Percentiles rank a stretch among this genome's conserved stretches.
Evolutionary conservation across 78 protist genomes (phyloP).

Genomic region (Chrysochromulina tobinii): DNA sequence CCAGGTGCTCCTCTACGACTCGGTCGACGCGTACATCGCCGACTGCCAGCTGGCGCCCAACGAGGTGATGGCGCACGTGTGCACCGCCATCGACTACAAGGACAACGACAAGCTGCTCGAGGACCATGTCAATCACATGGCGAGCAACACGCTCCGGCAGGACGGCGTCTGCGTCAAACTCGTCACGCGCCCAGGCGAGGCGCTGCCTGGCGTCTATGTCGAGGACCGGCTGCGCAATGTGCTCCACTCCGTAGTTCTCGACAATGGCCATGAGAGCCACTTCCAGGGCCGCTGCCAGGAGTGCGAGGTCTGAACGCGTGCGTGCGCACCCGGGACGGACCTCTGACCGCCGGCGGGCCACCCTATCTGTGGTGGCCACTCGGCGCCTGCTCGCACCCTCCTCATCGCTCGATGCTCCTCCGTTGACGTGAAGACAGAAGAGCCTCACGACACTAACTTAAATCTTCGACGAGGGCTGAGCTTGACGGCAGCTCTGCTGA

Average conservation of each 20-base stretch:
- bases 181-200: not conserved
- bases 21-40: slow-evolving; percentile 4
- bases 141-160: not conserved
- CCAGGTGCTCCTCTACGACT: slow-evolving; percentile 9
- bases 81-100: slow-evolving; percentile 22
- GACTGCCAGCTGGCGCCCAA: not conserved
- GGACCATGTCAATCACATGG: slow-evolving; percentile 4
- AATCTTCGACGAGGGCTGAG: no score
- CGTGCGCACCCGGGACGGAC: no score
- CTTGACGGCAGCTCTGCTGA: no score
- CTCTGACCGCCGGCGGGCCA: no score
- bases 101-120: slow-evolving; percentile 33
- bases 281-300: not conserved
- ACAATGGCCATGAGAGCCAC: not conserved
- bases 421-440: no score
- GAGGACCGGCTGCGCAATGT: not conserved
- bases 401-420: no score
- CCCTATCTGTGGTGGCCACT: no score
- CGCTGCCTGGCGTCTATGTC: not conserved
- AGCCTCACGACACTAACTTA: no score
- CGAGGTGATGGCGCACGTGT: not conserved
- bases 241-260: not conserved
- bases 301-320: not conserved
- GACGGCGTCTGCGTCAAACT: slow-evolving; percentile 2
- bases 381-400: no score